Evolutionary conservation across 805 yeast species (phyloP), one percentile per base, ranked within the genome.

Genomic region (Jamesozyma lodderae): DNA sequence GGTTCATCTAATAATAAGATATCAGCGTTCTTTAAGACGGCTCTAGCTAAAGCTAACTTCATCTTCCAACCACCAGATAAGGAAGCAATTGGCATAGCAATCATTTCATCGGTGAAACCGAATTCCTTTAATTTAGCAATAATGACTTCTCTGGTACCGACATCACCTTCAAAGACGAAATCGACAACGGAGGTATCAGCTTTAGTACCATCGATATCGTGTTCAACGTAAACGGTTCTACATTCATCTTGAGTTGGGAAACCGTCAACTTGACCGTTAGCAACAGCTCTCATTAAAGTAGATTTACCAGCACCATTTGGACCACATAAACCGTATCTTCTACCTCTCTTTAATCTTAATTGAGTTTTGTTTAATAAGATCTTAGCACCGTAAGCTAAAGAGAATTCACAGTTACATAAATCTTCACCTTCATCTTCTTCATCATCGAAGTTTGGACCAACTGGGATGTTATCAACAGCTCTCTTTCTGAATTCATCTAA

Each of bases 1-100:
- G 98, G 98, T 79, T 90, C 98, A 77, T 90, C 98, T 69, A 90
- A 81, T 71, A 90, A 77, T 70, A 90, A 77, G 66, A 90, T 92
- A 71, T 85, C 95, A 63, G 98, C 97, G 73, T 88, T 88, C 79
- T 84, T 85, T 73, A 90, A 80, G 63, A 90, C 96, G 64, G 98
- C 98, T 75, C 96, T 86, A 59, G 98, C 97, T 63, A 90, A 79
- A 66, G 97, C 97, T 69, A 90, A 80, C 75, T 92, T 92, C 98
- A 90, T 90, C 81, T 92, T 92, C 98, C 98, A 90, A 80, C 98
- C 98, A 81, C 98, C 98, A 64, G 98, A 92, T 59, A 92, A 78
- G 51, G 96, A 84, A 64, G 86, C 79, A 68, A 90, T 90, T 63
- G 96, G 94, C 94, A 82, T 84, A 49, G 62, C 65, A 62, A 82